Base-by-base conservation (phyloP, 2,329 filamentous ascomycete species). In the Penicillium psychrosexuale region DNA sequence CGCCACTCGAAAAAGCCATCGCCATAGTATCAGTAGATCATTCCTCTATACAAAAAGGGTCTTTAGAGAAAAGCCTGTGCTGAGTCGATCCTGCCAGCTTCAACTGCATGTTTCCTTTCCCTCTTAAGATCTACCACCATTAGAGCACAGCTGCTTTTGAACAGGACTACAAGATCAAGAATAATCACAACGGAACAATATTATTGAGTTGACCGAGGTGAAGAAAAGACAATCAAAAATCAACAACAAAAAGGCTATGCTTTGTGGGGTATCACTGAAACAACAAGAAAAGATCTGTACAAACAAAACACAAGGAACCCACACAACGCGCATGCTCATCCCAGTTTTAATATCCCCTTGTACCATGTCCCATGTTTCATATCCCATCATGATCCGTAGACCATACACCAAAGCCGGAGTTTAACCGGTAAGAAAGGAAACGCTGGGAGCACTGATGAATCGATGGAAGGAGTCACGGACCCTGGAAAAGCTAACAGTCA, bases 231-330 rank as follows among this genome's bases (percentile, higher is more conserved):
- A 37, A 12, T 22, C 9, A 37, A 51, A n/a, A 30, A 33, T 7
- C 8, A 45, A 27, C 37, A 43, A 36, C 6, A 34, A 15, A 19
- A 33, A 45, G 24, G 17, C 19, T 27, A 42, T 12, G 39, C 31
- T 30, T 22, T 31, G 28, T 22, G 30, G 48, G 39, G 48, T 51
- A 51, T 45, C 48, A 51, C n/a, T 31, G 9, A 51, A 51, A 51
- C n/a, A 30, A 45, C 39, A 34, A 51, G 28, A 40, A 31, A 31
- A 11, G 30, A 36, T 17, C n/a, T 51, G 31, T 34, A 31, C 48
- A 33, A 38, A 47, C 5, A 28, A 36, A 27, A 42, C 39, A 42
- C 12, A 31, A 44, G 42, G 17, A 45, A 33, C 28, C 28, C 43
- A 5, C 43, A 33, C 17, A 33, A 45, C 43, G 17, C 27, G 47